Evolutionary conservation across 2,329 filamentous ascomycete species (phyloP).

Genomic region (Ceratocystis albifundus): DNA sequence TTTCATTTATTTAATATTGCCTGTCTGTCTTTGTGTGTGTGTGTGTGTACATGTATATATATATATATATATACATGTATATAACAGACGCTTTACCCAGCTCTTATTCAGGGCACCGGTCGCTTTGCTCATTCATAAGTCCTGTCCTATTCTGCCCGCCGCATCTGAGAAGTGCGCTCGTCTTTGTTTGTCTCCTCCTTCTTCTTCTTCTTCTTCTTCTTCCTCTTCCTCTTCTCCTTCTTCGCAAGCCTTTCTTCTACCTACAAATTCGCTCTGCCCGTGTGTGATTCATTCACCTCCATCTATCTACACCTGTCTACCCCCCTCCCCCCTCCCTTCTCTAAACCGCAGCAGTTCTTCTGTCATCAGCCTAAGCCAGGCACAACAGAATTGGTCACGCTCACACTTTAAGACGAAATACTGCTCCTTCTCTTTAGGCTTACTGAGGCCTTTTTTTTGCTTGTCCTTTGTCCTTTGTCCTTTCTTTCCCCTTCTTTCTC

Average conservation of each 20-base stretch:
- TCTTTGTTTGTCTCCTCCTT: background rate
- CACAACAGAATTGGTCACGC: conserved; percentile 14
- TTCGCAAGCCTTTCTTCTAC: background rate
- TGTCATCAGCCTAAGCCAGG: conserved; percentile 9
- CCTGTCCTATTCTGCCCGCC: background rate
- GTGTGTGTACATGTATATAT: too few relatives aligned
- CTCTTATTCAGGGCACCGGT: background rate
- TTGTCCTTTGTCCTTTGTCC: too few relatives aligned
- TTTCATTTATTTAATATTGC: background rate
- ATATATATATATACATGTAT: too few relatives aligned
- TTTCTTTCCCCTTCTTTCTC: background rate
- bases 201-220: conserved; percentile 13
- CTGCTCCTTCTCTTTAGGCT: conserved; percentile 8
- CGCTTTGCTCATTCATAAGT: background rate
- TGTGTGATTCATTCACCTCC: background rate
- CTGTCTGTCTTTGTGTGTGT: too few relatives aligned
- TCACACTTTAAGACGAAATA: conserved; percentile 12
- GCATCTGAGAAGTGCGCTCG: background rate
- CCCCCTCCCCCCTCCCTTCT: conserved; percentile 14
- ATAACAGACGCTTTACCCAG: background rate
- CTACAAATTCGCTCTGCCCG: background rate
- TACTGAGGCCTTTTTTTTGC: background rate
- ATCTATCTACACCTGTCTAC: too few relatives aligned
- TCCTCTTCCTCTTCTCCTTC: conserved; percentile 9
- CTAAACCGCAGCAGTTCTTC: background rate